Conservation (phyloP, 2,329 filamentous ascomycete species). For the Phialophora expanda region DNA sequence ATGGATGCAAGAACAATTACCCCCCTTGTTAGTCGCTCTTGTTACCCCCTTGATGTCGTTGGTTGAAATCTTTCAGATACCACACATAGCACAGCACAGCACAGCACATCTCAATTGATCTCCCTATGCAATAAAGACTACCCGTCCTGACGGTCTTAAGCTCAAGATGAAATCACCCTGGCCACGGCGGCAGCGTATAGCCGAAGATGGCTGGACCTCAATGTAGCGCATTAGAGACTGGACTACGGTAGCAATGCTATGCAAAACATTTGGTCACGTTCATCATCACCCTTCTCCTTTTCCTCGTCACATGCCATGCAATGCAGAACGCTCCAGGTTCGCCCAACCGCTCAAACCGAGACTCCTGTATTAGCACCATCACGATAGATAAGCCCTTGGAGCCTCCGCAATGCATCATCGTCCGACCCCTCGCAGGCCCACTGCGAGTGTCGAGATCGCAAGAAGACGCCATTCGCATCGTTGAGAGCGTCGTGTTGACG, state of each 20-base stretch:
- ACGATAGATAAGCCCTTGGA: too few relatives aligned
- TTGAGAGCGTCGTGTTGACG: too few relatives aligned
- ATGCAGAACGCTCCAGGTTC: not conserved
- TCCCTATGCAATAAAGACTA: not conserved
- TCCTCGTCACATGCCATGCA: not conserved
- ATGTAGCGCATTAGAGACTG: not conserved
- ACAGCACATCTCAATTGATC: not conserved
- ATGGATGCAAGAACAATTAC: conserved; percentile 1
- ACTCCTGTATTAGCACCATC: too few relatives aligned
- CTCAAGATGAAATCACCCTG: not conserved
- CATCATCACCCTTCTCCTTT: not conserved
- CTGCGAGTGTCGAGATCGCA: too few relatives aligned
- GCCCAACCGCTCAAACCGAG: too few relatives aligned
- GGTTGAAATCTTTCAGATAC: conserved; percentile 17
- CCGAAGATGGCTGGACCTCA: not conserved
- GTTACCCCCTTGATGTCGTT: conserved; percentile 5
- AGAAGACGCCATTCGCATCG: too few relatives aligned
- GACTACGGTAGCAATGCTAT: not conserved
- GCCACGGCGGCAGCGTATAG: not conserved
- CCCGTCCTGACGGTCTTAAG: not conserved
- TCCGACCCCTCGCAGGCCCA: too few relatives aligned
- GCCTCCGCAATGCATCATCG: too few relatives aligned
- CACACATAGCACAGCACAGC: conserved; percentile 14
- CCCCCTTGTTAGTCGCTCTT: not conserved
- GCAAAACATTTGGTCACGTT: not conserved